Evolutionary conservation across 1,284 basidiomycete species (phyloP), one percentile per base, ranked within the genome.

Genomic region (Kwoniella shivajii): DNA sequence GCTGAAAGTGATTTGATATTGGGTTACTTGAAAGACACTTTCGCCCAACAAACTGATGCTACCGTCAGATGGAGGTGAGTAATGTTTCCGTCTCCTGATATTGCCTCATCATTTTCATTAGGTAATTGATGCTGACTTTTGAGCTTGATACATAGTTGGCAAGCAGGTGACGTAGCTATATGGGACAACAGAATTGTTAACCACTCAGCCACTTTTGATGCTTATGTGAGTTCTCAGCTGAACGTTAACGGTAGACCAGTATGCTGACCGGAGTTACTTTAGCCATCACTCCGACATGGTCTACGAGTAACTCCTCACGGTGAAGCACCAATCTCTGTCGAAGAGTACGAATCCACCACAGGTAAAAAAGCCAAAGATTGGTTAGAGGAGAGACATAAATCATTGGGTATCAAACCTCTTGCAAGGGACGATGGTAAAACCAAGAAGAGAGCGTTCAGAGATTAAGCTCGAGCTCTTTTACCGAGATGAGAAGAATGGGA

Each of bases 281-380:
- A 66, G 63, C 73, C 73, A 1, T 69, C 70, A 3, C 84, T 81
- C 43, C 83, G 89, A 48, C 89, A 91, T 69, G 89, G 88, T 7
- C 79, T 90, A 43, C 84, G 89, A 48, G 86, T 86, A n/a, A 91
- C 89, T 2, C 89, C 89, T 46, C 88, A 87, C 63, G 90, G 85
- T 24, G 88, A 91, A 74, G 82, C 82, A 56, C 89, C 89, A 2
- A 80, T 82, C 20, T 88, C 86, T 0, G 89, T 90, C n/a, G 83
- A 80, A 38, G 86, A 85, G 43, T 90, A 89, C 69, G 88, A 90
- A 76, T 74, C 73, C 43, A 69, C 80, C 64, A 67, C 60, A 16
- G 71, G 71, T 14, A 66, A 69, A 52, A 61, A 65, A 52, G 76
- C 75, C 20, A 72, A 72, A 53, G 73, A 78, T 58, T 76, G 73